A percentile compares a stretch with the other conserved stretches of the same genome.
phyloP scores from a whole-genome alignment of 345 rosid genomes.

The Syzygium jambos region DNA sequence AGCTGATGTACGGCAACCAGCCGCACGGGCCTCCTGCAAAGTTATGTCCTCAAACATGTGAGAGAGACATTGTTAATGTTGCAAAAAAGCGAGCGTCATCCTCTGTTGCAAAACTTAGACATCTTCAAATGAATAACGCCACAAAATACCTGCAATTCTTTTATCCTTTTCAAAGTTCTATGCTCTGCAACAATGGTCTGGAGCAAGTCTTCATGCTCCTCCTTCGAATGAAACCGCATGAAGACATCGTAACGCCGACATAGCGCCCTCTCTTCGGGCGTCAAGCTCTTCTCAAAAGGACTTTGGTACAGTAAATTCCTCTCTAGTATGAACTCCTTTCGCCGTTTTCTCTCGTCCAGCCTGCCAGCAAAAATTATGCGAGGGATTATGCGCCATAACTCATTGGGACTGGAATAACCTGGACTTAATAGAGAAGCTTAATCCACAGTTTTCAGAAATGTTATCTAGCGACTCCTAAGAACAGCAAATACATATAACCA shows the following conservation, averaged over 20 bases:
- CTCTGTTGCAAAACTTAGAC: neutral
- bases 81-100: neutral
- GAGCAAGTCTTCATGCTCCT: slow-evolving; percentile 83
- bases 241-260: slow-evolving; percentile 72
- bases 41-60: neutral
- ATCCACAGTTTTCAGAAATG: neutral
- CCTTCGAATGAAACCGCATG: slow-evolving; percentile 93
- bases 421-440: neutral
- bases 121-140: neutral
- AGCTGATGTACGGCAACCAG: slow-evolving; percentile 78
- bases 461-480: neutral
- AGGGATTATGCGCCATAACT: neutral
- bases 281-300: slow-evolving; percentile 69
- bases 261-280: slow-evolving; percentile 66
- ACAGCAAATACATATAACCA: neutral
- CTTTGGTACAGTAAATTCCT: slow-evolving; percentile 66
- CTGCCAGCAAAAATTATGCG: slow-evolving; percentile 19
- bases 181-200: slow-evolving; percentile 62
- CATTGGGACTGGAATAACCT: neutral
- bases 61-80: neutral
- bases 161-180: slow-evolving; percentile 61
- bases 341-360: slow-evolving; percentile 90
- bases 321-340: slow-evolving; percentile 89
- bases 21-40: slow-evolving; percentile 79
- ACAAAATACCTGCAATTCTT: slow-evolving; percentile 59